Base-by-base conservation (phyloP, 495 filamentous ascomycete genomes). In the Annulohypoxylon nitens region DNA sequence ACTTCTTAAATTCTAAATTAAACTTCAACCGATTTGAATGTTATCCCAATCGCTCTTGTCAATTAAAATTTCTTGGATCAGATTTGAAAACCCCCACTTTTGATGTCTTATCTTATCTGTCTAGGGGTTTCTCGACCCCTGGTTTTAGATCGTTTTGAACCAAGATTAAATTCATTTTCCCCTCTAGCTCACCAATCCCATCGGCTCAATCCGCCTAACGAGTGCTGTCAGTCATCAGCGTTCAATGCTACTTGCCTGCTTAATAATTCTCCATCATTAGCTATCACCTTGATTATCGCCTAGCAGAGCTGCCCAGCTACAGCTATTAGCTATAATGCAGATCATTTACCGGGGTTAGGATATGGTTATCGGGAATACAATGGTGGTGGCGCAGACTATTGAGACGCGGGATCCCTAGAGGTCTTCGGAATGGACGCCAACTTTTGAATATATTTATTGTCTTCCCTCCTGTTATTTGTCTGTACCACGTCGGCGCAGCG, bases 241-340 rank as follows among this genome's bases (percentile, higher is more conserved):
- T 33, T 47, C 37, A 16, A 48, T n/a, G 14, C 25, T 59, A 20
- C 5, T 57, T 62, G 25, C 41, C 25, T 57, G 64, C 64, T 67
- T 58, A 68, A 58, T 58, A 54, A 67, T 67, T 64, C 36, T 26
- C 14, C 48, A 26, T 64, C 33, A 43, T 70, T 20, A 43, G 50
- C 16, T 60, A 65, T 71, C 68, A 65, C 33, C 55, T 54, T 41
- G 45, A 45, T 43, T 14, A 9, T 54, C 50, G 26, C 54, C 34
- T 26, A 64, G 34, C 39, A 51, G 39, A 64, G 50, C 0, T 30
- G 43, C 8, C 33, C 8, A 57, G 59, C 59, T 64, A 41, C 51
- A 47, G 48, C 65, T 20, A 26, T 45, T 60, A 54, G 48, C 61
- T 20, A 26, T 45, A 37, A 51, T 64, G 45, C 37, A 63, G 30